Evolutionary conservation across 805 yeast species (phyloP), one percentile per base, ranked within the genome.

Genomic region (Metschnikowia anglica): DNA sequence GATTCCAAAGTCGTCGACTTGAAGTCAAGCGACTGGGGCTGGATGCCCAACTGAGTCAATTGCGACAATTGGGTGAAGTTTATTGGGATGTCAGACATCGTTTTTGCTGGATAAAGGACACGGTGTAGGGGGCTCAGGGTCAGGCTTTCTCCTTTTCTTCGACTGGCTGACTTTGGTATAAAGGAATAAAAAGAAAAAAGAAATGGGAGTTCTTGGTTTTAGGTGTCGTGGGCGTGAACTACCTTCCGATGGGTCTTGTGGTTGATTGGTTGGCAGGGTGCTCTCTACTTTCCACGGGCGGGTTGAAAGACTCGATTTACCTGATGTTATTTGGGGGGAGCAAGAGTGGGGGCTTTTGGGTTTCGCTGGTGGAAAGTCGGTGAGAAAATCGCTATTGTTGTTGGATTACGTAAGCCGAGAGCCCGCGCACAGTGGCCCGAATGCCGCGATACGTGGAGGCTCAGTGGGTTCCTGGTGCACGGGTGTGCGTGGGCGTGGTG

Each of bases 31-130:
- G 91, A 82, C 55, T 79, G 76, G 48, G 85, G 90, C 62, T 82
- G 85, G 62, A 93, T 86, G 48, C 97, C 96, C 67, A 89, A 71
- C 49, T 83, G 71, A 48, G 95, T 79, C 68, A 93, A 81, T 74
- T 86, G 95, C 58, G 89, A 80, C 72, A 89, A 83, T 74, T 91
- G 98, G 58, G 95, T 90, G 72, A 91, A 89, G 72, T 91, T 96
- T 70, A 91, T 91, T 54, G 99, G 99, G 56, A 95, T 84, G 63
- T 88, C 96, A 41, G 55, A 45, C 56, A 53, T 53, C 16, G 34
- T 23, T n/a, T n/a, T n/a, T n/a, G n/a, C n/a, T n/a, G n/a, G n/a
- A n/a, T n/a, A n/a, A n/a, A n/a, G n/a, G n/a, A n/a, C n/a, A n/a
- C n/a, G n/a, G n/a, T n/a, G n/a, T n/a, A n/a, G n/a, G n/a, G n/a